A percentile compares a stretch with the other conserved stretches of the same genome.
Evolutionary conservation across 495 filamentous ascomycete genomes (phyloP).

Genomic region (Tuber melanosporum): DNA sequence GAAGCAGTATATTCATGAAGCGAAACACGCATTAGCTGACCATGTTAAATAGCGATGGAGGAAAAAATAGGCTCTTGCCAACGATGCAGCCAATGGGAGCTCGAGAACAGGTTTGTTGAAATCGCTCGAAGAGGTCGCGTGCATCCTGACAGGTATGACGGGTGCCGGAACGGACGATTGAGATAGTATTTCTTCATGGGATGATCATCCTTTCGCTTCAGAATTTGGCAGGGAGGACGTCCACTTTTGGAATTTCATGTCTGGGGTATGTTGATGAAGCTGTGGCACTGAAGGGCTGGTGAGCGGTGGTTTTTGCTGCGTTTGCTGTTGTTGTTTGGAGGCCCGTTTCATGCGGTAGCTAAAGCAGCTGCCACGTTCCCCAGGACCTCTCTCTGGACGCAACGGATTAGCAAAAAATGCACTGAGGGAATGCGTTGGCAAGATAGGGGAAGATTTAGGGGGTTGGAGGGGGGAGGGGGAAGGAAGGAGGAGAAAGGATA

Average conservation of each 20-base stretch:
- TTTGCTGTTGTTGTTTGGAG: conserved; percentile 32
- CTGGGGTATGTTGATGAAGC: conserved; percentile 14
- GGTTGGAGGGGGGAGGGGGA: background rate
- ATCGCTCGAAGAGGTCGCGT: conserved; percentile 32
- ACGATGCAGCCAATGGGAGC: conserved; percentile 28
- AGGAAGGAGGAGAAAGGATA: background rate
- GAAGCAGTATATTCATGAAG: conserved; percentile 10
- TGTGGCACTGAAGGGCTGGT: conserved; percentile 13
- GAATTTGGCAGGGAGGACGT: conserved; percentile 31
- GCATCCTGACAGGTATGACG: conserved; percentile 33
- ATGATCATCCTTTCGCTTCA: conserved; percentile 35
- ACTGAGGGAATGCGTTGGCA: conserved; percentile 24
- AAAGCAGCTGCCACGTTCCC: conserved; percentile 38
- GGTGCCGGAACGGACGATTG: conserved; percentile 23
- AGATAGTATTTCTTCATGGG: conserved; percentile 17
- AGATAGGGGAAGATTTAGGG: conserved; percentile 10
- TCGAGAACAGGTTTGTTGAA: conserved; percentile 13
- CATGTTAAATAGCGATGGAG: conserved; percentile 16
- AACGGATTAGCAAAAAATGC: conserved; percentile 22
- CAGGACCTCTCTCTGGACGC: conserved; percentile 32
- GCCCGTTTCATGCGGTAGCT: conserved; percentile 35
- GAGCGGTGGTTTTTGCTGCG: conserved; percentile 27
- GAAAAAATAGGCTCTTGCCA: conserved; percentile 25
- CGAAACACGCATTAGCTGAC: conserved; percentile 14
- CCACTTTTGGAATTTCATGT: conserved; percentile 30